Base-by-base conservation (phyloP, 1,284 basidiomycete genomes). In the Ustilago esculenta region DNA sequence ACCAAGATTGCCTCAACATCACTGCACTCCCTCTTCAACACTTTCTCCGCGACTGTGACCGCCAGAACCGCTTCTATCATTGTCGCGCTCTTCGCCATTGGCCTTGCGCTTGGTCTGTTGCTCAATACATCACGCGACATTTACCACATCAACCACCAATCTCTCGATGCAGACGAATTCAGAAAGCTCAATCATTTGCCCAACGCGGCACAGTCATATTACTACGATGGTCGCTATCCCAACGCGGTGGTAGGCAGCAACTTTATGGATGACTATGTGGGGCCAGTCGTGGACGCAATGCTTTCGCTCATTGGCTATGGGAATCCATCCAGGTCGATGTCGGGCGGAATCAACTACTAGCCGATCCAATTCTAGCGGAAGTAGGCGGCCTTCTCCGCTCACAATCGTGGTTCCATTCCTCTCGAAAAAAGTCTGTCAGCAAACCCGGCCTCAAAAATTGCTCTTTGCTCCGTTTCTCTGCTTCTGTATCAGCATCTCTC, bases 71-170 rank as follows among this genome's bases (percentile, higher is more conserved):
- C 40, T 4, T 35, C 54, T 17, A 21, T 63, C n/a, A n/a, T 63
- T 18, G 36, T 52, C 4, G 0, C 37, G 29, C 46, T 64, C 29
- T 43, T 69, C 12, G 43, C 54, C 18, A 45, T 69, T 18, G 59
- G 66, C 30, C 24, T 69, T 2, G 45, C 43, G 3, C 29, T 64
- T 29, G 66, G 66, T 14, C 27, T 69, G 24, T 5, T 33, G 20
- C 40, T 63, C 30, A 69, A 69, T 50, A 63, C 66, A 9, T 69
- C 66, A 4, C 66, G 66, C 39, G 66, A 69, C 44, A 54, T 69
- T n/a, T 69, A 69, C 32, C 66, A 69, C 36, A 57, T 64, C 55
- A 46, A 54, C 29, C 46, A 59, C 32, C 59, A 45, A 5, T 47
- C 43, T 4, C 44, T 69, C 24, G 66, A 69, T 18, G 66, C 66